Conservation (phyloP, 1,284 basidiomycete genomes). For the Trametes polyzona region DNA sequence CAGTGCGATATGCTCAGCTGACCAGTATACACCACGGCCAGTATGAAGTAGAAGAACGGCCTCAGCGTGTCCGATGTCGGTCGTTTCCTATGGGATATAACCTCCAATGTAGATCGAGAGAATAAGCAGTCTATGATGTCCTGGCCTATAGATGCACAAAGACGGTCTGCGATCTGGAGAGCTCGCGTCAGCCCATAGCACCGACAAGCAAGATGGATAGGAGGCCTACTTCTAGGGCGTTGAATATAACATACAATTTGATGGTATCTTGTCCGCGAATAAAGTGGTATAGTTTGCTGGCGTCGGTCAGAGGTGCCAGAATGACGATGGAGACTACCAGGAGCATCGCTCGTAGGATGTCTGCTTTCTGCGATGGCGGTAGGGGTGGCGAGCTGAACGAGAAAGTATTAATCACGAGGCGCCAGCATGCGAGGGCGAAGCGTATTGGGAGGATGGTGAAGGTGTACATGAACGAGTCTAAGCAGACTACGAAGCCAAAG, state of each 20-base stretch:
- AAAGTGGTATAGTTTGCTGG: conserved; percentile 98
- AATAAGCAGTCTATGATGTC: conserved; percentile 97
- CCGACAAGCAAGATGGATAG: neutral
- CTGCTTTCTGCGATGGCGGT: conserved; percentile 89
- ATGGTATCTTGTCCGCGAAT: conserved; percentile 99
- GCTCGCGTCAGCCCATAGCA: neutral
- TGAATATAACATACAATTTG: conserved; percentile 99
- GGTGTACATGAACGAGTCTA: conserved; percentile 97
- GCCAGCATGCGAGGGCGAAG: conserved; percentile 68
- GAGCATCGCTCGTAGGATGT: conserved; percentile 82
- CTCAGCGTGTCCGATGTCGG: conserved; percentile 68
- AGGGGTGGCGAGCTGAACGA: conserved; percentile 56
- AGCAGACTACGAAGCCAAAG: conserved; percentile 92
- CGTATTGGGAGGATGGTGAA: conserved; percentile 98
- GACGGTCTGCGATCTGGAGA: conserved; percentile 88
- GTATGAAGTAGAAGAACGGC: conserved; percentile 84
- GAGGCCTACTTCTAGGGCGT: conserved; percentile 84
- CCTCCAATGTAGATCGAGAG: conserved; percentile 87
- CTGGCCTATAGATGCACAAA: conserved; percentile 97
- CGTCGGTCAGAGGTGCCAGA: conserved; percentile 86
- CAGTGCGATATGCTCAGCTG: conserved; percentile 31
- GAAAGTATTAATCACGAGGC: conserved; percentile 58
- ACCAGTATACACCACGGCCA: conserved; percentile 89
- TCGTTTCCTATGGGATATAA: conserved; percentile 64
- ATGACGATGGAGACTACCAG: conserved; percentile 78